Base-by-base conservation (phyloP, 169 alveolate genomes). In the Eimeria sp. region DNA sequence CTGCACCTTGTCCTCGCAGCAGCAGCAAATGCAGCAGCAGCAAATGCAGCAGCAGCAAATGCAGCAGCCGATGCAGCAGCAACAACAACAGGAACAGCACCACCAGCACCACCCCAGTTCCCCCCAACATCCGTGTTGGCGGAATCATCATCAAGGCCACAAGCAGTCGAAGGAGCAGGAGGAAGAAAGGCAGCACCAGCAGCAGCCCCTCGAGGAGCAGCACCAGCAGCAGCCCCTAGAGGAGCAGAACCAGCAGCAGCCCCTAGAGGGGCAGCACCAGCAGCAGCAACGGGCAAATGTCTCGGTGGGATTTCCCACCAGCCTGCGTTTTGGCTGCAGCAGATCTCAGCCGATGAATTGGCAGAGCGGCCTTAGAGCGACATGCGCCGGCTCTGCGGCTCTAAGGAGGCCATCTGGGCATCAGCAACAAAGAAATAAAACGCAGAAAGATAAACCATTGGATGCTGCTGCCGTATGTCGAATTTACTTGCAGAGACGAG, bases 21-120 rank as follows among this genome's bases (percentile, higher is more conserved):
- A 65, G 75, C 75, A 65, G 40, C 75, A 65, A 25, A 25, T 65
- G 75, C 75, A 65, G 40, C 75, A 73, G 57, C 83, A 34, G 22
- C 83, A 34, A n/a, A 49, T 34, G 51, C 83, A 72, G 51, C 83
- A 72, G 83, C 51, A 70, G 47, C 80, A 25, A 4, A 51, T 27
- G 49, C 43, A 11, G 80, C 80, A n/a, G 47, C 80, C 6, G 80
- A 43, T 27, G 45, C 43, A n/a, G 45, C 80, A 70, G 80, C 45
- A 27, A 47, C 80, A 70, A 47, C 10, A 54, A 14, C 1, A 54
- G 4, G 20, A 11, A 54, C 61, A 54, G 61, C 61, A 54, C 20
- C 61, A 54, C 20, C 61, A 54, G 61, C 61, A 54, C 16, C 80
- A 70, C 20, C 80, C 13, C 51, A 27, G 20, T 40, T 5, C 49